These are phyloP conservation scores for Amanita pseudoporphyria DNA, from an alignment of 768 basidiomycete genomes.

Conservation along the genomic window DNA sequence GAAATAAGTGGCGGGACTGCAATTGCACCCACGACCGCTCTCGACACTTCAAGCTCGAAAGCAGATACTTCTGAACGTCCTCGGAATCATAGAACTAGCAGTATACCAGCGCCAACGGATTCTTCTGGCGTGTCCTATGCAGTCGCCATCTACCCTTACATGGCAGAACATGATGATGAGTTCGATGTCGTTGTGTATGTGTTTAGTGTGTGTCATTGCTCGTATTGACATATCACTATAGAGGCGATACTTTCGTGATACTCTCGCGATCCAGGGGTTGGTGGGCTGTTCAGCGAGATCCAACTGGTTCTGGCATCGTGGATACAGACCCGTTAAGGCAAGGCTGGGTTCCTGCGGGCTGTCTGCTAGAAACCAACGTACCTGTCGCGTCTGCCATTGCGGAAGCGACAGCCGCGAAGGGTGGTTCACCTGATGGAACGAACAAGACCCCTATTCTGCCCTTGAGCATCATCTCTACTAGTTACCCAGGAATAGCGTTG, in stretches of 20 bases:
- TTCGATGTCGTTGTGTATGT: slow-evolving; percentile 94
- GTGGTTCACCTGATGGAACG: slow-evolving; percentile 26
- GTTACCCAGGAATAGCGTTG: slow-evolving; percentile 90
- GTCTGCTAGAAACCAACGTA: slow-evolving; percentile 85
- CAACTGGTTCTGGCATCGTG: slow-evolving; percentile 70
- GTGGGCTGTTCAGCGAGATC: slow-evolving; percentile 98
- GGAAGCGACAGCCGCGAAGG: slow-evolving; percentile 64
- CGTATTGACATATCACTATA: slow-evolving; percentile 18
- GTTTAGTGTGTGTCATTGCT: slow-evolving; percentile 12
- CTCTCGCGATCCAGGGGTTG: slow-evolving; percentile 92
- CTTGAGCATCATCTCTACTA: slow-evolving; percentile 89
- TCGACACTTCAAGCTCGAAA: not conserved
- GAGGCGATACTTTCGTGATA: slow-evolving; percentile 91
- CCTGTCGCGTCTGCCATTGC: slow-evolving; percentile 85
- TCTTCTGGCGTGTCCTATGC: slow-evolving; percentile 96
- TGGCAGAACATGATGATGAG: slow-evolving; percentile 97
- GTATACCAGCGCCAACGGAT: slow-evolving; percentile 24
- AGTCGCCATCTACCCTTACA: slow-evolving; percentile 97
- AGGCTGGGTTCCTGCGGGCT: slow-evolving; percentile 98
- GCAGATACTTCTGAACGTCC: not conserved
- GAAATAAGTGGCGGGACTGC: slow-evolving; percentile 3
- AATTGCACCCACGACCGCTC: slow-evolving; percentile 1
- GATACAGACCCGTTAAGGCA: slow-evolving; percentile 73
- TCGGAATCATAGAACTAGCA: slow-evolving; percentile 11
- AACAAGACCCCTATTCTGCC: slow-evolving; percentile 81